Percentiles rank a stretch among this genome's conserved stretches.
Conservation (phyloP, 257 asterid genomes). For the Marsdenia floribunda region DNA sequence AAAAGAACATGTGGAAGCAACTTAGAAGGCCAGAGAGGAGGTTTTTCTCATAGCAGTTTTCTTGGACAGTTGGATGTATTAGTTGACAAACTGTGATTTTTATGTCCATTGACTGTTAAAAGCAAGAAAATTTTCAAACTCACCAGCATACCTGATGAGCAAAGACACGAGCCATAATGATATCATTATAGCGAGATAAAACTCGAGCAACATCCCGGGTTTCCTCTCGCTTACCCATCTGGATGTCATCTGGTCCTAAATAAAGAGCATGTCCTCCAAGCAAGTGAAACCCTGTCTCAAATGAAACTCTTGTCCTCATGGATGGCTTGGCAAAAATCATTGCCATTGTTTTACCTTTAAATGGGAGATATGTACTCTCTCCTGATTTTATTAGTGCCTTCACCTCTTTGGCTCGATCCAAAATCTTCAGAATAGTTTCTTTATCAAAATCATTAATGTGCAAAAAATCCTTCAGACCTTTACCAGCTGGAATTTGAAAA, state of each 20-base stretch:
- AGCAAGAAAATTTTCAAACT: conserved; percentile 19
- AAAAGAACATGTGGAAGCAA: not conserved
- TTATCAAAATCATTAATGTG: conserved; percentile 82
- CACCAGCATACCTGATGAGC: conserved; percentile 95
- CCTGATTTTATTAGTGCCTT: conserved; percentile 85
- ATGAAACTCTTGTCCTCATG: conserved; percentile 97
- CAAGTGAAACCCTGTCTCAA: conserved; percentile 89
- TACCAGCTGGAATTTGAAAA: conserved; percentile 46
- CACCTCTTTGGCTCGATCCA: conserved; percentile 82
- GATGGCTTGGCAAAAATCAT: conserved; percentile 99
- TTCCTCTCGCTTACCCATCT: conserved; percentile 99
- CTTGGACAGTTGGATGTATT: not conserved
- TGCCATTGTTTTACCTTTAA: conserved; percentile 92
- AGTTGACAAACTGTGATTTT: not conserved
- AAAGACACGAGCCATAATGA: conserved; percentile 97
- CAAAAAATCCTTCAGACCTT: conserved; percentile 71
- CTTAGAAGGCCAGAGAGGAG: not conserved
- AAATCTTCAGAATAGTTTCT: conserved; percentile 60
- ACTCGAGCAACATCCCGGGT: conserved; percentile 98
- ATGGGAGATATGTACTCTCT: conserved; percentile 82
- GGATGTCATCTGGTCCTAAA: conserved; percentile 92
- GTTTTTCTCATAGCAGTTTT: not conserved
- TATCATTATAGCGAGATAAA: conserved; percentile 87
- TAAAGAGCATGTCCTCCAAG: conserved; percentile 96
- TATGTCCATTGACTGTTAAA: not conserved